Conservation (phyloP, 495 filamentous ascomycete species). For the Lophiostoma macrostomum region DNA sequence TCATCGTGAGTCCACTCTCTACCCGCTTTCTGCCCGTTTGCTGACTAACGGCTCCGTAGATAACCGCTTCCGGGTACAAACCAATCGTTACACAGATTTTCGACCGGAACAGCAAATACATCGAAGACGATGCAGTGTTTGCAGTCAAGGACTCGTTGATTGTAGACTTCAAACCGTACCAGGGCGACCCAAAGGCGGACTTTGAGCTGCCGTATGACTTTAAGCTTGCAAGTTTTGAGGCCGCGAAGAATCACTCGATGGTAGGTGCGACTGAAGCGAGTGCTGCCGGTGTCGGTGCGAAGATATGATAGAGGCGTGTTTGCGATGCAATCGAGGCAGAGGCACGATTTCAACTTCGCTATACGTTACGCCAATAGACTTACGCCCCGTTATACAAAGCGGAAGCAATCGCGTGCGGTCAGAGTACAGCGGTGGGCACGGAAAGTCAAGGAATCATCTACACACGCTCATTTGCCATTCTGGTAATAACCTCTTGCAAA, state of each 20-base stretch:
- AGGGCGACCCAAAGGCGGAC: slow-evolving; percentile 60
- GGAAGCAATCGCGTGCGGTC: too few species aligned
- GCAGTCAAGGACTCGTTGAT: slow-evolving; percentile 73
- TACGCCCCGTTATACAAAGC: too few species aligned
- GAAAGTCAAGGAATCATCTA: too few species aligned
- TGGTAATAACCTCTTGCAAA: too few species aligned
- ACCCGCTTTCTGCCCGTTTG: neutral
- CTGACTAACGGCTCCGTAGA: slow-evolving; percentile 30
- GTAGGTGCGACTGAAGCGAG: slow-evolving; percentile 20
- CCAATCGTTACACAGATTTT: slow-evolving; percentile 72
- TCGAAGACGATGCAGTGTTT: slow-evolving; percentile 68
- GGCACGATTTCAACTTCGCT: too few species aligned
- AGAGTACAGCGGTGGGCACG: too few species aligned
- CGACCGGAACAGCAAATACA: slow-evolving; percentile 60
- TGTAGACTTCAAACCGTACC: slow-evolving; percentile 59
- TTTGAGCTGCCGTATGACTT: slow-evolving; percentile 70
- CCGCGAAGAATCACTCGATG: slow-evolving; percentile 28
- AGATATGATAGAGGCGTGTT: too few species aligned
- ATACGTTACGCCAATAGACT: too few species aligned
- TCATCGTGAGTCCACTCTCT: slow-evolving; percentile 55
- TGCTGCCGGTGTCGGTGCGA: neutral
- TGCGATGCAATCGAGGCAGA: too few species aligned
- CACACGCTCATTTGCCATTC: too few species aligned
- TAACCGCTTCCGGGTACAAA: slow-evolving; percentile 52
- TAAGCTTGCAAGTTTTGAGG: slow-evolving; percentile 40